Percentiles rank a stretch among this genome's conserved stretches.
Conservation (phyloP, 352 stramenopile genomes). For the Peronospora belbahrii region DNA sequence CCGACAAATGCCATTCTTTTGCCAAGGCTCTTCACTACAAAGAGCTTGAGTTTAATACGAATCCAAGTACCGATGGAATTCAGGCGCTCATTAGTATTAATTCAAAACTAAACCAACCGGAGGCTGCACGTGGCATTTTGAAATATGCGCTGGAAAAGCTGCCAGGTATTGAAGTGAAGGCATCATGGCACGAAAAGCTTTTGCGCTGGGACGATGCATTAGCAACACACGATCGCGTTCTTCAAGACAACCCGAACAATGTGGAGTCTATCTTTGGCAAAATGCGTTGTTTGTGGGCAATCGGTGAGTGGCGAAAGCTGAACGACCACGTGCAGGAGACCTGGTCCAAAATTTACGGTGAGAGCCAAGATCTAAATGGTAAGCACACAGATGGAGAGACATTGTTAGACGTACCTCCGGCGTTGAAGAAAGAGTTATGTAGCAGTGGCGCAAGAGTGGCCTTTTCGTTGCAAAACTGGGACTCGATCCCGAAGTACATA, state of each 20-base stretch:
- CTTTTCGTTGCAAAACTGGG: slow-evolving; percentile 82
- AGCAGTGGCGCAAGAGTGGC: slow-evolving; percentile 73
- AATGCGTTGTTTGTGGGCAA: slow-evolving; percentile 97
- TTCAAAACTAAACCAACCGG: slow-evolving; percentile 93
- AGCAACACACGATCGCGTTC: slow-evolving; percentile 87
- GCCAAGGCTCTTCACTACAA: slow-evolving; percentile 98
- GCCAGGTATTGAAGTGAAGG: slow-evolving; percentile 83
- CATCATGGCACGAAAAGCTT: slow-evolving; percentile 98
- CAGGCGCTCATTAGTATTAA: slow-evolving; percentile 99
- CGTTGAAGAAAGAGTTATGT: slow-evolving; percentile 79
- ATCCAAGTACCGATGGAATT: slow-evolving; percentile 88
- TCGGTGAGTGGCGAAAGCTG: slow-evolving; percentile 95
- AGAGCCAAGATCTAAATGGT: slow-evolving; percentile 33
- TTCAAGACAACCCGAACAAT: slow-evolving; percentile 67
- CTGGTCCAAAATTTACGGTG: slow-evolving; percentile 81
- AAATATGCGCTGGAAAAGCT: slow-evolving; percentile 87
- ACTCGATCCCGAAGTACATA: slow-evolving; percentile 77
- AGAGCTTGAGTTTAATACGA: slow-evolving; percentile 95
- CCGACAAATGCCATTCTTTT: slow-evolving; percentile 97
- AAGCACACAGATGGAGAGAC: slow-evolving; percentile 39
- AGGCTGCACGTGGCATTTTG: slow-evolving; percentile 97
- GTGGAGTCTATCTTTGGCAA: slow-evolving; percentile 96
- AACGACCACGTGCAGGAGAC: slow-evolving; percentile 89
- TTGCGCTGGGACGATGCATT: slow-evolving; percentile 96
- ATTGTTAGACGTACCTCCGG: slow-evolving; percentile 67